phyloP scores from a whole-genome alignment of 2,329 filamentous ascomycete species.

The Ascocoryne sarcoides region DNA sequence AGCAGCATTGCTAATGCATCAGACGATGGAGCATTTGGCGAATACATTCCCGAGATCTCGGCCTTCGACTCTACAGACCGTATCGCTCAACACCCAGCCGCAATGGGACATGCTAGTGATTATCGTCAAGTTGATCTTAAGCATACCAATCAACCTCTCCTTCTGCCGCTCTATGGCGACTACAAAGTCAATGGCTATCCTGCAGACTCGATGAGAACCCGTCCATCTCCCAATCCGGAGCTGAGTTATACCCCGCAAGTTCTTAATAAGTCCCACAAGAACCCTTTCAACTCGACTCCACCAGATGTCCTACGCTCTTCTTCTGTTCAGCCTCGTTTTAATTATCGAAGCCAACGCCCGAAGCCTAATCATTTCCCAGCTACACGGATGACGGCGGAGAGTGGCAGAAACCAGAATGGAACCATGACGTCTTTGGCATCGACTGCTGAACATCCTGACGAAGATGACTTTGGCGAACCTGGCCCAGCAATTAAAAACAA shows the following conservation, averaged over 20 bases:
- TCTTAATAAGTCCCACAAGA: conserved; percentile 16
- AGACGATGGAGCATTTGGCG: background rate
- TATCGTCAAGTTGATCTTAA: conserved; percentile 26
- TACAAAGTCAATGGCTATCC: conserved; percentile 26
- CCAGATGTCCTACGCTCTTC: conserved; percentile 14
- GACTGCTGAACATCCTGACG: background rate
- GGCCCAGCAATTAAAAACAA: background rate
- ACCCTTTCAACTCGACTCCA: conserved; percentile 24
- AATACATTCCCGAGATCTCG: conserved; percentile 10
- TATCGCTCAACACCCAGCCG: conserved; percentile 23
- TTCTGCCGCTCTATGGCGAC: conserved; percentile 20
- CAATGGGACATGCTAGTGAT: conserved; percentile 16
- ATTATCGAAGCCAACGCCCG: too few species aligned
- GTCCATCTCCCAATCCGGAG: conserved; percentile 9
- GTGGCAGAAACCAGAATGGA: background rate
- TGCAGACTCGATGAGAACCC: conserved; percentile 21
- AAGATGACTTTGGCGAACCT: background rate
- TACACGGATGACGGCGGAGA: too few species aligned
- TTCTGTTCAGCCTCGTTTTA: too few species aligned
- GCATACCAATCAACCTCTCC: conserved; percentile 18
- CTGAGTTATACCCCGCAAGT: conserved; percentile 14
- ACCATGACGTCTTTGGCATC: background rate
- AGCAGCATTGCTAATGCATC: conserved; percentile 3
- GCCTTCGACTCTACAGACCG: conserved; percentile 21
- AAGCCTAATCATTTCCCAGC: too few species aligned